phyloP scores from a whole-genome alignment of 2,329 filamentous ascomycete species.

The Cercospora beticola region DNA sequence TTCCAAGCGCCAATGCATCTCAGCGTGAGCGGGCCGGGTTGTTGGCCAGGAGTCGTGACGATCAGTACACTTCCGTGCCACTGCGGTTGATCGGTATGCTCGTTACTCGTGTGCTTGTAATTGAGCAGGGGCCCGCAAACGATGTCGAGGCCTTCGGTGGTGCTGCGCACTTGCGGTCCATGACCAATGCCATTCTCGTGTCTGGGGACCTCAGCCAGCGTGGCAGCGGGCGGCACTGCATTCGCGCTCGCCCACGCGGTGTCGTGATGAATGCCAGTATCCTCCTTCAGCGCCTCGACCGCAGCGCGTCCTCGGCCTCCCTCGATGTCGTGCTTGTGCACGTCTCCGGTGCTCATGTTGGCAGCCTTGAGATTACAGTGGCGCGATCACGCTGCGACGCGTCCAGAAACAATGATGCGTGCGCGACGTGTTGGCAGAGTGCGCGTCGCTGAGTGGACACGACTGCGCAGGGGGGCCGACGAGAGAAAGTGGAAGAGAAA shows the following conservation, averaged over 20 bases:
- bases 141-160: constrained; percentile 52
- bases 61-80: constrained; percentile 88
- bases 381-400: background rate
- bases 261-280: constrained; percentile 17
- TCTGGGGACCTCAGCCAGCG: constrained; percentile 18
- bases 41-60: constrained; percentile 71
- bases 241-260: constrained; percentile 12
- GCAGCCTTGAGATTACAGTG: background rate
- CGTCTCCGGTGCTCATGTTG: constrained; percentile 8
- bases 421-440: background rate
- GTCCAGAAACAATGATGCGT: background rate
- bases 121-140: constrained; percentile 74
- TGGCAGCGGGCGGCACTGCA: constrained; percentile 13
- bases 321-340: constrained; percentile 5
- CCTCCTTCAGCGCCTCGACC: constrained; percentile 15
- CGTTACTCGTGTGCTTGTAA: constrained; percentile 70
- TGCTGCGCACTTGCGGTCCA: constrained; percentile 47
- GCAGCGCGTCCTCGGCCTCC: constrained; percentile 12
- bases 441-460: background rate
- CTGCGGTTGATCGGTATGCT: constrained; percentile 43
- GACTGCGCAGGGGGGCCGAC: background rate
- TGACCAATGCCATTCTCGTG: constrained; percentile 41
- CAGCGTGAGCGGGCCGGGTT: constrained; percentile 61
- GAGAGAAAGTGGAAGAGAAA: background rate
- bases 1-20: constrained; percentile 50